Evolutionary conservation across 2,329 filamentous ascomycete species (phyloP).

Genomic region (Colletotrichum sp.): DNA sequence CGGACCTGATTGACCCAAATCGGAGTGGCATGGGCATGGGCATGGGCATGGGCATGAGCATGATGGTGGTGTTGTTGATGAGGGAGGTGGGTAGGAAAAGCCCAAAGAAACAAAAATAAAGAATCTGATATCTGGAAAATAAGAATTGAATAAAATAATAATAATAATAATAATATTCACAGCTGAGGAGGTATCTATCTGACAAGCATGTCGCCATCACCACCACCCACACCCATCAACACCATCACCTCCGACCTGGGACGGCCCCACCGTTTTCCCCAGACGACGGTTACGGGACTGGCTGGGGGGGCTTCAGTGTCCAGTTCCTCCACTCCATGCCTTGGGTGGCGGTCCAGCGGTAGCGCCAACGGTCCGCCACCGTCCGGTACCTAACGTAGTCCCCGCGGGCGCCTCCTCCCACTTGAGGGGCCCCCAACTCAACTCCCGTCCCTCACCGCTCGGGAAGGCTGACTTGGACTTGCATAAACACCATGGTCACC

Average conservation of each 20-base stretch:
- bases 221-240: not conserved
- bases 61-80: not conserved
- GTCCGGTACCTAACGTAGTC: not conserved
- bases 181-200: not conserved
- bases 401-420: not conserved
- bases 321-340: not conserved
- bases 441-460: conserved; percentile 18
- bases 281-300: not conserved
- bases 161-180: not conserved
- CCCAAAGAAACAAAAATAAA: not conserved
- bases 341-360: not conserved
- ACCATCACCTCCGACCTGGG: not conserved
- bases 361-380: conserved; percentile 17
- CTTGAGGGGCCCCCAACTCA: not conserved
- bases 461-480: conserved; percentile 21
- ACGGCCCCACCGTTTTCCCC: conserved; percentile 13
- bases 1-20: conserved; percentile 4
- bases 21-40: not conserved
- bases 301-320: not conserved
- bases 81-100: not conserved
- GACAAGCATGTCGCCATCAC: not conserved
- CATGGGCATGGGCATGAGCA: not conserved
- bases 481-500: conserved; percentile 22
- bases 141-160: not conserved
- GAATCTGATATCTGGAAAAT: not conserved